Base-by-base conservation (phyloP, 805 yeast species). In the Starmerella bombi region DNA sequence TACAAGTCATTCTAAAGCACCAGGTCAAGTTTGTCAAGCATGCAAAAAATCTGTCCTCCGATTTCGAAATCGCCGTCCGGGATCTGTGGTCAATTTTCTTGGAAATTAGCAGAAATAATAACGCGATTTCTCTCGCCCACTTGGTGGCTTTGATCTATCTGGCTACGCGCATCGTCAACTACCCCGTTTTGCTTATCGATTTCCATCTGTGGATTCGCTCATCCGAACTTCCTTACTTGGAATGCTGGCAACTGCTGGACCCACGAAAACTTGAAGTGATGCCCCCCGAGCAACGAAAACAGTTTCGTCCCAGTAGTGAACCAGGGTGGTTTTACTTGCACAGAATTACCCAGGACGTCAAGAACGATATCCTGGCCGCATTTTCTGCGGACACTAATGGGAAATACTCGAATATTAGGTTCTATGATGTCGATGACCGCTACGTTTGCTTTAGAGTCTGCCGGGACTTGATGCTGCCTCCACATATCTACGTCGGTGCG, bases 391-490 rank as follows among this genome's bases (percentile, higher is more conserved):
- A 23, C 12, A 12, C 27, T 8, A 15, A 25, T 5, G 33, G 25
- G 10, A 22, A n/a, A n/a, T 22, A 14, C n/a, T 31, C 29, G 14
- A 31, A 40, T 12, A 18, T 31, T 2, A 12, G 12, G 8, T 38
- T 45, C 17, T 33, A 32, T 22, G 27, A 20, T 3, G 28, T 45
- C 5, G 42, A 42, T 27, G 31, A 8, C 16, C 29, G 32, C n/a
- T 42, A 36, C 21, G 50, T 43, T n/a, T 28, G 32, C 12, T 34
- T 15, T 17, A 27, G 36, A 10, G 25, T 45, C 18, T 39, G 50
- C 3, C 55, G 64, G 3, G 69, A 70, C 32, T 48, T 70, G 32
- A 53, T 70, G 14, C 48, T 76, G 5, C 72, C 85, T 1, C 64
- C 75, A 3, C 70, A 70, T 30, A 50, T 77, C 2, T 67, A 69